A percentile compares a stretch with the other conserved stretches of the same genome.
phyloP scores from a whole-genome alignment of 257 asterid genomes.

The Linaria vulgaris region DNA sequence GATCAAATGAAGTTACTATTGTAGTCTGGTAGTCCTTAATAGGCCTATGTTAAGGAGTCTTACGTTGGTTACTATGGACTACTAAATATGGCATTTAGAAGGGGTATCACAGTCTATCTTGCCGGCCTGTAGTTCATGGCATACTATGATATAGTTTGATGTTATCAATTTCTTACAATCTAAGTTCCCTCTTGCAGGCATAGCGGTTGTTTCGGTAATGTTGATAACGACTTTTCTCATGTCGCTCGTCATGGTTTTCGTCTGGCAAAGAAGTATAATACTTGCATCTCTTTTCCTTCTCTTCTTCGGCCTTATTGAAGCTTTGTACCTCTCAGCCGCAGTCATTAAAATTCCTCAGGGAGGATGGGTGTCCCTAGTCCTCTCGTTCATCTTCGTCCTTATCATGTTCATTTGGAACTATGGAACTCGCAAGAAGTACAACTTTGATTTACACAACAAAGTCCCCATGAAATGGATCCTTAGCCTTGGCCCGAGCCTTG shows the following conservation, averaged over 20 bases:
- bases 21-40: too few relatives aligned
- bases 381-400: conserved; percentile 42
- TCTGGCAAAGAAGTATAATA: conserved; percentile 49
- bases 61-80: too few relatives aligned
- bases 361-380: conserved; percentile 66
- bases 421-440: conserved; percentile 65
- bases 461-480: conserved; percentile 65
- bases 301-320: conserved; percentile 49
- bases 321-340: conserved; percentile 49
- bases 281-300: conserved; percentile 45
- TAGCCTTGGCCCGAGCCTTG: conserved; percentile 62
- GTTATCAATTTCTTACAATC: not conserved
- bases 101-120: too few relatives aligned
- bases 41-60: too few relatives aligned
- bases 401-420: conserved; percentile 69
- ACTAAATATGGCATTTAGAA: too few relatives aligned
- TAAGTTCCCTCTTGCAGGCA: conserved; percentile 36
- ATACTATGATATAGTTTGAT: too few relatives aligned
- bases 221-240: conserved; percentile 59
- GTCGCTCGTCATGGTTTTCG: conserved; percentile 59
- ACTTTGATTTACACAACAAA: conserved; percentile 57
- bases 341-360: conserved; percentile 55
- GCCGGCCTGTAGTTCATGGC: too few relatives aligned
- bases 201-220: conserved; percentile 65
- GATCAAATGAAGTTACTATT: not conserved